Percentiles rank a stretch among this genome's conserved stretches.
phyloP scores from a whole-genome alignment of 345 rosid genomes.

The Pseudoturritis turrita region DNA sequence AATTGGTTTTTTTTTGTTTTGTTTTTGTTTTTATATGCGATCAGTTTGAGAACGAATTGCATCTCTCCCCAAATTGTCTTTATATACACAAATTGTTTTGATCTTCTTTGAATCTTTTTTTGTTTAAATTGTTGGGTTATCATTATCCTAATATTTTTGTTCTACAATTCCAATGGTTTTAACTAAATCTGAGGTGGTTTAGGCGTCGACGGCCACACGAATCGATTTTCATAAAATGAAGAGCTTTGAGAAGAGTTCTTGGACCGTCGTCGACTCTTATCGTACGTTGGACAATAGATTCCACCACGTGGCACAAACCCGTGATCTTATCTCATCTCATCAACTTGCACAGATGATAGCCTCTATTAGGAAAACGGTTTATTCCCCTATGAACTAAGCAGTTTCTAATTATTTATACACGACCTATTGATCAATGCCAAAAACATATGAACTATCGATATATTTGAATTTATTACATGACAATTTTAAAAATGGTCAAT shows the following conservation, averaged over 20 bases:
- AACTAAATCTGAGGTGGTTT: neutral
- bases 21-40: too few relatives aligned
- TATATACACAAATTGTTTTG: neutral
- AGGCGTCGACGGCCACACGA: neutral
- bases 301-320: conserved; percentile 20
- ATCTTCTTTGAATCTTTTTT: neutral
- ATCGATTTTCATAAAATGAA: neutral
- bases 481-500: too few relatives aligned
- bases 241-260: conserved; percentile 6
- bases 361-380: too few relatives aligned
- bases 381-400: too few relatives aligned
- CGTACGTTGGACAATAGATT: neutral
- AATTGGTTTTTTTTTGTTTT: too few relatives aligned
- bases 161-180: neutral
- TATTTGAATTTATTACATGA: too few relatives aligned
- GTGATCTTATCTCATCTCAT: conserved; percentile 26
- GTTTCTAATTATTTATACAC: too few relatives aligned
- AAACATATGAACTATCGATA: too few relatives aligned
- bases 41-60: neutral
- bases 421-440: too few relatives aligned
- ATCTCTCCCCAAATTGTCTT: neutral
- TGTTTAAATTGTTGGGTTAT: neutral
- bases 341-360: too few relatives aligned
- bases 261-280: conserved; percentile 15
- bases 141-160: neutral